Percentiles rank a stretch among this genome's conserved stretches.
Evolutionary conservation across 768 basidiomycete species (phyloP).

Genomic region (Suillus hirtellus): DNA sequence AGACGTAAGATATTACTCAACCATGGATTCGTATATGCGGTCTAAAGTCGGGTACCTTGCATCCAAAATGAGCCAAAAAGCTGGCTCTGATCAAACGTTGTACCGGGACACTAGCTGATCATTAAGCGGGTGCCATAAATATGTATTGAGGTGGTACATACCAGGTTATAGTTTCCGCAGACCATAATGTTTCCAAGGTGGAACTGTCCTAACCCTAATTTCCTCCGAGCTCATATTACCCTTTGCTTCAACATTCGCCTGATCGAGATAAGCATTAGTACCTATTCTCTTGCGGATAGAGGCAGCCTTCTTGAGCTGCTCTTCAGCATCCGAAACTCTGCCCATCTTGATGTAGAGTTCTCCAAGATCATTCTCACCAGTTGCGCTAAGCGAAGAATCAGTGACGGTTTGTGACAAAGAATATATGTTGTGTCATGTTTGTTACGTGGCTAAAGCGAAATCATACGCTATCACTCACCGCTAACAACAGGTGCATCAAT

Average conservation of each 20-base stretch:
- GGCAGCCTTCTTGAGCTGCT: slow-evolving; percentile 33
- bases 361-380: slow-evolving; percentile 32
- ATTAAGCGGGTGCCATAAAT: neutral
- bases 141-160: slow-evolving; percentile 13
- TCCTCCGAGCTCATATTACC: slow-evolving; percentile 26
- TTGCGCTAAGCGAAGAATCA: slow-evolving; percentile 16
- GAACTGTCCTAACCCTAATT: slow-evolving; percentile 29
- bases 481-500: slow-evolving; percentile 27
- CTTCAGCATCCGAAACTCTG: slow-evolving; percentile 38
- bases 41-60: slow-evolving; percentile 23
- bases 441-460: slow-evolving; percentile 13
- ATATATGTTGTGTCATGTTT: slow-evolving; percentile 26
- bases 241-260: slow-evolving; percentile 32
- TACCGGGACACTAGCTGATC: slow-evolving; percentile 25
- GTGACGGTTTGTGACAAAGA: too few species aligned
- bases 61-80: slow-evolving; percentile 27
- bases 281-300: slow-evolving; percentile 26
- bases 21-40: neutral
- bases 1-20: neutral
- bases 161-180: slow-evolving; percentile 29
- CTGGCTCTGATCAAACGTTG: slow-evolving; percentile 18
- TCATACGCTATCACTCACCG: slow-evolving; percentile 17
- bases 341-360: slow-evolving; percentile 36
- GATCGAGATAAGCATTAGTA: slow-evolving; percentile 34
- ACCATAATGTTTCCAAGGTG: slow-evolving; percentile 27